A percentile compares a stretch with the other conserved stretches of the same genome.
These are phyloP conservation scores for Nigrospora osmanthi DNA, from an alignment of 2,329 filamentous ascomycete species.

Conservation along the genomic window DNA sequence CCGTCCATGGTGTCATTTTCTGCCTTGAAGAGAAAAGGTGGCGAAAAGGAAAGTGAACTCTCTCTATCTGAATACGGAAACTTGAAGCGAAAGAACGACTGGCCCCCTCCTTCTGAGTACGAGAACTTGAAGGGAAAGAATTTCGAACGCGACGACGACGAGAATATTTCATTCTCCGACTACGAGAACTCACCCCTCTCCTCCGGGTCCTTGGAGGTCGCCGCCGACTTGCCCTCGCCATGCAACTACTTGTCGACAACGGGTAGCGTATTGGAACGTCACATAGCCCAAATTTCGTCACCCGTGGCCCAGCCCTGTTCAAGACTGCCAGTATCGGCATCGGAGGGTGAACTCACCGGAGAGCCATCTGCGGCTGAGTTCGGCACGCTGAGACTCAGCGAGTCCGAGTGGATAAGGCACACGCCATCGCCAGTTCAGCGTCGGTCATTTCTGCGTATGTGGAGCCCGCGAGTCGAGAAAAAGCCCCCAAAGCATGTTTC, in stretches of 20 bases:
- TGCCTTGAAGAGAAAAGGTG: too few relatives aligned
- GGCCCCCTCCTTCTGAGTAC: too few relatives aligned
- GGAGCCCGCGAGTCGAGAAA: slow-evolving; percentile 13
- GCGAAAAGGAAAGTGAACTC: too few relatives aligned
- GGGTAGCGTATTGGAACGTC: slow-evolving; percentile 19
- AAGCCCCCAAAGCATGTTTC: background rate
- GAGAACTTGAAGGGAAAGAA: slow-evolving; percentile 1
- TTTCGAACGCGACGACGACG: slow-evolving; percentile 8
- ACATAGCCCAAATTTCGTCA: slow-evolving; percentile 18
- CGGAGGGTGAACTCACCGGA: slow-evolving; percentile 3
- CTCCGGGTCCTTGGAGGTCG: slow-evolving; percentile 2
- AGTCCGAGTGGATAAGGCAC: slow-evolving; percentile 21
- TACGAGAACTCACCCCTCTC: slow-evolving; percentile 18
- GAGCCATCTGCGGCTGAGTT: slow-evolving; percentile 2
- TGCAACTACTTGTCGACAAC: slow-evolving; percentile 18
- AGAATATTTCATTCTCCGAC: slow-evolving; percentile 17
- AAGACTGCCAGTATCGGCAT: slow-evolving; percentile 4
- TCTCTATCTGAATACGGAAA: too few relatives aligned
- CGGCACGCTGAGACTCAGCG: slow-evolving; percentile 13
- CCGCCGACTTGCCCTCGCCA: too few relatives aligned
- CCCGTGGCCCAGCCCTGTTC: slow-evolving; percentile 10
- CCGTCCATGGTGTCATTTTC: slow-evolving; percentile 17
- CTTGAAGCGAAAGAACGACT: slow-evolving; percentile 2
- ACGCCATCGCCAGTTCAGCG: slow-evolving; percentile 16
- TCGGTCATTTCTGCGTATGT: slow-evolving; percentile 7